Conservation (phyloP, 1,284 basidiomycete genomes). For the Ustilago bromivora region DNA sequence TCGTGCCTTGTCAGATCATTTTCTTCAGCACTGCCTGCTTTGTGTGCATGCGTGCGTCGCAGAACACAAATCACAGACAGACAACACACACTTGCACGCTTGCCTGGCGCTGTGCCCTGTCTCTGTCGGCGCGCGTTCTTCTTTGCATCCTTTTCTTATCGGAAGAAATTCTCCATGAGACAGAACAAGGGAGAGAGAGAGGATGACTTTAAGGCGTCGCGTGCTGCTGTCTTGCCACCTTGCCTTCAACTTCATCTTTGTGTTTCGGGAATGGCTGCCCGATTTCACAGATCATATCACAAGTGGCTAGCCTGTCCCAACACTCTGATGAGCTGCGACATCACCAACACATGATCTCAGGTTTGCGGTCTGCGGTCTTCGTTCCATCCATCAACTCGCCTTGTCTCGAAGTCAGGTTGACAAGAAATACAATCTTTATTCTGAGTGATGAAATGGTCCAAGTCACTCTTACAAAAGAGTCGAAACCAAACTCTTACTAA, state of each 20-base stretch:
- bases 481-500: conserved; percentile 51
- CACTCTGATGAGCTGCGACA: too few relatives aligned
- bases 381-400: too few relatives aligned
- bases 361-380: too few relatives aligned
- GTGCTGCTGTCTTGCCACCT: background rate
- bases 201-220: background rate
- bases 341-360: too few relatives aligned
- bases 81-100: conserved; percentile 13
- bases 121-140: background rate
- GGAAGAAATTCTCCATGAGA: background rate
- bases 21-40: background rate
- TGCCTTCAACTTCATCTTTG: background rate
- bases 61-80: conserved; percentile 2
- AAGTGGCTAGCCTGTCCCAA: background rate
- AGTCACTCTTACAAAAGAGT: conserved; percentile 38
- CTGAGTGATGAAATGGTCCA: background rate
- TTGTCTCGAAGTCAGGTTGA: background rate
- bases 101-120: background rate
- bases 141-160: conserved; percentile 1
- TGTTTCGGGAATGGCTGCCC: background rate
- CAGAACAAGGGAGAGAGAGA: background rate
- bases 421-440: background rate
- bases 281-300: background rate
- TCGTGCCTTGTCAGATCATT: too few relatives aligned
- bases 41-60: conserved; percentile 9